Evolutionary conservation across 169 alveolate species (phyloP), one percentile per base, ranked within the genome.

Genomic region (Plasmodium vinckei): DNA sequence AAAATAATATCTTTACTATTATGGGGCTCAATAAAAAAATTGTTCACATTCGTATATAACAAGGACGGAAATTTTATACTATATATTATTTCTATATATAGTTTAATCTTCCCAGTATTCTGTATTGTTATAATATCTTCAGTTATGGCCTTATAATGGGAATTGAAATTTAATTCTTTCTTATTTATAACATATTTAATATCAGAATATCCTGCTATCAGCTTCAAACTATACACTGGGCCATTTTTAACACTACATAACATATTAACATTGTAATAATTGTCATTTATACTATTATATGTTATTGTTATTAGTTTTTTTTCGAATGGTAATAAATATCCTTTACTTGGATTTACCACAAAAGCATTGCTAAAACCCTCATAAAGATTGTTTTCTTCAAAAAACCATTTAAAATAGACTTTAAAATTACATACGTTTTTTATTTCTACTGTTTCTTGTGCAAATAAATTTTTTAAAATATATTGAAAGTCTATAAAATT

Each of bases 151-250:
- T 77, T 77, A 15, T 77, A 77, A 68, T 77, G 88, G 17, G 57
- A 15, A 57, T 63, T 54, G 65, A 63, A 77, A 49, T 77, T 65
- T 21, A 77, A 15, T 57, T 49, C 57, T 23, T 42, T 77, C 57
- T 77, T 77, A 68, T 51, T 77, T 42, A 77, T 77, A 56, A 27
- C 46, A 47, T 77, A 77, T 44, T 77, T 77, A 63, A 77, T 77
- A 47, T 77, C 88, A 3, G 88, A 77, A 77, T 77, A 77, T 13
- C 88, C 88, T 63, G 77, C 88, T 25, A 64, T 77, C 53, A 77
- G 23, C 64, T 77, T 77, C 54, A 77, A 15, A 6, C 77, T 27
- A 51, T 77, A 77, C 49, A 77, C 33, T 56, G 88, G 88, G 23
- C 88, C 88, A 64, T 77, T 51, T 69, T 53, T 77, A 49, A 77